Evolutionary conservation across 148 eudicot genomes (phyloP).

Genomic region (Oxyria digyna): DNA sequence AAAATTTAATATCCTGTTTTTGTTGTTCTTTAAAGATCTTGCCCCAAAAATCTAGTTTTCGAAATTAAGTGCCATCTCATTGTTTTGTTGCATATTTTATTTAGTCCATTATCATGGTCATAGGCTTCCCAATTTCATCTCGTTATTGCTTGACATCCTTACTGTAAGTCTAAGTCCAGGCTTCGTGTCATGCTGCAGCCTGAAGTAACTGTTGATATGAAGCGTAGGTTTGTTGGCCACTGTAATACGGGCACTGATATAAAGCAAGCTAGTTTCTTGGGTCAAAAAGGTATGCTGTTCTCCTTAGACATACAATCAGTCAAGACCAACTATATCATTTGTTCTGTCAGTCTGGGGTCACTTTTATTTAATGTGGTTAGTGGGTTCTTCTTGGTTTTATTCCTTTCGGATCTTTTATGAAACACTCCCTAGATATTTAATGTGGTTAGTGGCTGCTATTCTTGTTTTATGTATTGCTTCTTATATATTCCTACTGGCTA

Average conservation of each 20-base stretch:
- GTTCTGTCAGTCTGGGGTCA: not conserved
- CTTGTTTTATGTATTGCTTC: too few species aligned
- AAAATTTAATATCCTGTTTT: conserved; percentile 14
- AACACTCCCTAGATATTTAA: too few species aligned
- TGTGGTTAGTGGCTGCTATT: too few species aligned
- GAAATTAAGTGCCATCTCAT: not conserved
- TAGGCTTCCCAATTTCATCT: not conserved
- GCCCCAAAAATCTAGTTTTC: not conserved
- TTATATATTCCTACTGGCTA: not conserved
- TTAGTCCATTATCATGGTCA: not conserved
- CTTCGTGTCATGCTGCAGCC: conserved; percentile 39
- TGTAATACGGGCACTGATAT: conserved; percentile 93
- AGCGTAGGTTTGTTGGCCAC: conserved; percentile 82
- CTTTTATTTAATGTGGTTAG: too few species aligned
- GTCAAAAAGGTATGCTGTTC: conserved; percentile 57
- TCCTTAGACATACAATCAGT: not conserved
- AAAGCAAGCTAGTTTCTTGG: conserved; percentile 95
- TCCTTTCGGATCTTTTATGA: too few species aligned
- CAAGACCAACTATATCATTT: not conserved
- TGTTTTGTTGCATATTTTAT: not conserved
- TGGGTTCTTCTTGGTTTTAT: too few species aligned
- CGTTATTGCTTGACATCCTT: not conserved
- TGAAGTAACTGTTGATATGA: conserved; percentile 79
- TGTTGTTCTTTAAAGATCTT: not conserved
- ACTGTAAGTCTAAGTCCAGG: not conserved